Evolutionary conservation across 106 monocot species (phyloP).

Genomic region (Amphibolis antarctica): DNA sequence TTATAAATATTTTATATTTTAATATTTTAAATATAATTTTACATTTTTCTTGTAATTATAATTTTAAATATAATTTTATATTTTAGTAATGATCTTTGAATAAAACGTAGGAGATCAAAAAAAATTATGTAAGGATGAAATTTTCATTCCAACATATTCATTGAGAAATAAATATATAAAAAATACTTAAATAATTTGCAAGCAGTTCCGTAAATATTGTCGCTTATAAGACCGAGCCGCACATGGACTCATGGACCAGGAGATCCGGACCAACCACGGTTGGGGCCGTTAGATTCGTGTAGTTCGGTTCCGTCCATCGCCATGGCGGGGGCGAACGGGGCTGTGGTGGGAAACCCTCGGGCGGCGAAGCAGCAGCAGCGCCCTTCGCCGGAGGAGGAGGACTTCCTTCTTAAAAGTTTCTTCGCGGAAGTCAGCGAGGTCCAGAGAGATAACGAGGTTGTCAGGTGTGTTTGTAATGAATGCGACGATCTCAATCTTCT

Average conservation of each 20-base stretch:
- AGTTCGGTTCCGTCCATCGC: neutral
- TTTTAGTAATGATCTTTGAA: too few species aligned
- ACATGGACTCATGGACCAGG: neutral
- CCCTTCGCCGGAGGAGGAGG: constrained; percentile 36
- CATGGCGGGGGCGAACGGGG: neutral
- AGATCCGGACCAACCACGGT: neutral
- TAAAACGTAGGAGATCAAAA: too few species aligned
- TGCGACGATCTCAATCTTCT: neutral
- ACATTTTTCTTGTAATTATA: too few species aligned
- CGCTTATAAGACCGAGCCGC: too few species aligned
- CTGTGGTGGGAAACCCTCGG: neutral
- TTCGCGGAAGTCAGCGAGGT: constrained; percentile 78
- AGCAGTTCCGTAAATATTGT: too few species aligned
- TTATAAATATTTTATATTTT: too few species aligned
- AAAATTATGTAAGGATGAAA: too few species aligned
- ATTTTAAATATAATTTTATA: too few species aligned
- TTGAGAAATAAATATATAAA: too few species aligned
- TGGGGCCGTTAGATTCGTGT: neutral
- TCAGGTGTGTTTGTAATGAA: constrained; percentile 46
- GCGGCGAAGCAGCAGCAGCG: constrained; percentile 8
- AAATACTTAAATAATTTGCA: too few species aligned
- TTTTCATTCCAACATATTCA: too few species aligned
- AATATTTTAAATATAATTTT: too few species aligned
- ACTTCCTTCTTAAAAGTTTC: constrained; percentile 65
- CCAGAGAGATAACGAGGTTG: constrained; percentile 90